Percentiles rank a stretch among this genome's conserved stretches.
Evolutionary conservation across 176 grass and related monocot species (phyloP).

Genomic region (Eleusine indica): DNA sequence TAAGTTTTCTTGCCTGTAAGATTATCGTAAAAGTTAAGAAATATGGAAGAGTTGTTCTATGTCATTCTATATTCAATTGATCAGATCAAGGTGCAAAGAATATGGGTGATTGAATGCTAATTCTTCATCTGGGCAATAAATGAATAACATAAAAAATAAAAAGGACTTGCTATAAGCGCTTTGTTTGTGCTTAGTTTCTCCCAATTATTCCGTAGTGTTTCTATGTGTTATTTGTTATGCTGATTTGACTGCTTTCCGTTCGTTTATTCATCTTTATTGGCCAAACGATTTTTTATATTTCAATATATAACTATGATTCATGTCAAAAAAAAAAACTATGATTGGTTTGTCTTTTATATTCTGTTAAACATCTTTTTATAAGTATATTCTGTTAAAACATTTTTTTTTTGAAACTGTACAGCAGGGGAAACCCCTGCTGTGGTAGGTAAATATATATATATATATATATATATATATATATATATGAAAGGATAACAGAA

Average conservation of each 20-base stretch:
- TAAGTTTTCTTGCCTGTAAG: conserved; percentile 24
- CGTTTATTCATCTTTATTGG: neutral
- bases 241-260: conserved; percentile 4
- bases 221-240: conserved; percentile 16
- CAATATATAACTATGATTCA: too few species aligned
- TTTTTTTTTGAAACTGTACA: too few species aligned
- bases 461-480: too few species aligned
- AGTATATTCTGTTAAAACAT: neutral
- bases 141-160: conserved; percentile 13
- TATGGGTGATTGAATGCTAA: conserved; percentile 24
- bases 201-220: neutral
- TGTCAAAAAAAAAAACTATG: neutral
- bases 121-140: neutral
- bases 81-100: conserved; percentile 12
- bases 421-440: too few species aligned
- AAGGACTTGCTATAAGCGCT: conserved; percentile 15
- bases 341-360: conserved; percentile 4
- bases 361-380: neutral
- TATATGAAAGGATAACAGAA: too few species aligned
- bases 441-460: too few species aligned
- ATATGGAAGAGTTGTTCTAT: conserved; percentile 15
- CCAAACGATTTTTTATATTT: neutral
- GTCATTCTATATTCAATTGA: neutral
- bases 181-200: conserved; percentile 17
- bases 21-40: conserved; percentile 8